phyloP scores from a whole-genome alignment of 2,329 filamentous ascomycete genomes.

The Beauveria asiatica region DNA sequence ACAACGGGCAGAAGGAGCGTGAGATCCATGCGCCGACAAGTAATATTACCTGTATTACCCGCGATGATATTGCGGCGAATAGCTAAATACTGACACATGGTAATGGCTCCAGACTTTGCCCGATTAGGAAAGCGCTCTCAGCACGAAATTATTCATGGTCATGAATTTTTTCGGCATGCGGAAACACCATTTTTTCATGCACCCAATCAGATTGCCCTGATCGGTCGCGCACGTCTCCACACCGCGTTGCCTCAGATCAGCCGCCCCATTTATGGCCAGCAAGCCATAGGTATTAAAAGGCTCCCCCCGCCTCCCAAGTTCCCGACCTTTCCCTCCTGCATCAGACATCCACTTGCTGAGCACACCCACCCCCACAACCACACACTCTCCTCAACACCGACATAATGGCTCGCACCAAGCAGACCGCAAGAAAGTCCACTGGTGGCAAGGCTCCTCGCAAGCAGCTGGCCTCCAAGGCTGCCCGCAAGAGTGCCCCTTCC shows the following conservation, averaged over 20 bases:
- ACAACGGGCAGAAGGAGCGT: neutral
- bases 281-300: constrained; percentile 33
- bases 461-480: constrained; percentile 98
- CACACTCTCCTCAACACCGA: constrained; percentile 26
- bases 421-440: constrained; percentile 67
- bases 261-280: constrained; percentile 22
- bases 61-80: neutral
- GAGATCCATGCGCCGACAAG: neutral
- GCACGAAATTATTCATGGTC: neutral
- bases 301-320: constrained; percentile 34
- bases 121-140: constrained; percentile 8
- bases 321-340: constrained; percentile 33
- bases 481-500: constrained; percentile 94
- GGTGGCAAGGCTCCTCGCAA: constrained; percentile 78
- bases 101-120: neutral
- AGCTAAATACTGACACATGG: neutral
- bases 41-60: neutral
- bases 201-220: constrained; percentile 10
- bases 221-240: constrained; percentile 10
- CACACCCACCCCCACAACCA: constrained; percentile 22
- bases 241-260: constrained; percentile 26
- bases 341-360: constrained; percentile 29
- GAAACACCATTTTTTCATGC: neutral
- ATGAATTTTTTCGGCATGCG: constrained; percentile 8
- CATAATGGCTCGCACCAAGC: constrained; percentile 58